Conservation (phyloP, 192 early-diverging fungal species). For the Backusella mclennaniae region DNA sequence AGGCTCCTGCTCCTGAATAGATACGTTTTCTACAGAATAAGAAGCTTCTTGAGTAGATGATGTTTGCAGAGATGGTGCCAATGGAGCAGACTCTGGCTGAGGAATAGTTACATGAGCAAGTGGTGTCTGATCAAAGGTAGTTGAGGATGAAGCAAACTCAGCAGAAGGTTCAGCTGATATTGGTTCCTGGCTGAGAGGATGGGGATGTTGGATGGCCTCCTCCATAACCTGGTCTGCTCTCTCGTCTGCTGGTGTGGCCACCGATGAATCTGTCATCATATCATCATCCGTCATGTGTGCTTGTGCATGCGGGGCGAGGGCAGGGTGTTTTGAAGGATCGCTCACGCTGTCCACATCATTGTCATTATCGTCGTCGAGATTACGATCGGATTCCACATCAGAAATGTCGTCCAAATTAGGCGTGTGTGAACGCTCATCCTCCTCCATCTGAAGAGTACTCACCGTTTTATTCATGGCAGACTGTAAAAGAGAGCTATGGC, state of each 20-base stretch:
- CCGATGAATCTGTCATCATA: conserved; percentile 4
- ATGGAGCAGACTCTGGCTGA: not conserved
- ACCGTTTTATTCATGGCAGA: conserved; percentile 1
- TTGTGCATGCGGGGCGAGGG: conserved; percentile 23
- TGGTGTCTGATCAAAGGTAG: not conserved
- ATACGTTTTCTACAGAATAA: not conserved
- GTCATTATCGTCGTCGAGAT: conserved; percentile 2
- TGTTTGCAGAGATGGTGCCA: not conserved
- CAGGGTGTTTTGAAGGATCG: conserved; percentile 27
- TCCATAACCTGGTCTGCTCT: conserved; percentile 7
- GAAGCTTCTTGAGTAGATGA: not conserved
- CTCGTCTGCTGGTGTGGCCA: not conserved
- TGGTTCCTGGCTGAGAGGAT: conserved; percentile 11
- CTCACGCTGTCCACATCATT: conserved; percentile 18
- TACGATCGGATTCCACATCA: conserved; percentile 13
- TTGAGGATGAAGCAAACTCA: not conserved
- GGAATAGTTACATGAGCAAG: not conserved
- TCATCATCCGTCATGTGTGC: conserved; percentile 21
- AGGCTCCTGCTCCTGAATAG: not conserved
- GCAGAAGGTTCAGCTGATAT: not conserved
- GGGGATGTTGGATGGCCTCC: not conserved
- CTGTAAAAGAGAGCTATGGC: conserved; percentile 3
- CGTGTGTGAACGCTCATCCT: conserved; percentile 11
- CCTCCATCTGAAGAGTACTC: not conserved
- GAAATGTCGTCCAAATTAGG: conserved; percentile 18